Conservation (phyloP, 1,139 yeast genomes). For the Ogataea hybrid region DNA sequence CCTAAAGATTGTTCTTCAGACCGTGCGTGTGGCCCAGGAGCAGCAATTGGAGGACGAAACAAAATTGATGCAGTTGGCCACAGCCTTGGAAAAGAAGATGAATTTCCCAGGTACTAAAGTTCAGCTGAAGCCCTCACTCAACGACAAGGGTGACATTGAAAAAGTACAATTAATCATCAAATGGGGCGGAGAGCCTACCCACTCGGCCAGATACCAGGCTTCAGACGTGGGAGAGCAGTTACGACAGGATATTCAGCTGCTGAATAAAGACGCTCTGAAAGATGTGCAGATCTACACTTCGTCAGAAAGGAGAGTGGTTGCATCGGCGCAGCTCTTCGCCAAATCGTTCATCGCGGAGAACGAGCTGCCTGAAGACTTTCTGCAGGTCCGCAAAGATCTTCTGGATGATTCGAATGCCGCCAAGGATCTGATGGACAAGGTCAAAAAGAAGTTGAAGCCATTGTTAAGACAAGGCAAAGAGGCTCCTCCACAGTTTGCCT, state of each 20-base stretch:
- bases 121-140: conserved; percentile 86
- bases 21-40: conserved; percentile 79
- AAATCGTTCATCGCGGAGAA: conserved; percentile 75
- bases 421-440: conserved; percentile 95
- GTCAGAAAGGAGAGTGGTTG: conserved; percentile 90
- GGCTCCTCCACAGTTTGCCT: conserved; percentile 98
- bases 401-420: conserved; percentile 98
- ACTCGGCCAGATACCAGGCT: conserved; percentile 93
- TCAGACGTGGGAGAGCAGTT: conserved; percentile 93
- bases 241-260: conserved; percentile 84
- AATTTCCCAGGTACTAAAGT: conserved; percentile 94
- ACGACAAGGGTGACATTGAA: conserved; percentile 68
- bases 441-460: conserved; percentile 94
- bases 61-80: conserved; percentile 72
- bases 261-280: conserved; percentile 80
- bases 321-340: conserved; percentile 89
- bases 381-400: conserved; percentile 83
- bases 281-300: conserved; percentile 88
- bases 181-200: conserved; percentile 99
- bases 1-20: conserved; percentile 78
- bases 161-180: conserved; percentile 93
- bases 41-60: conserved; percentile 75
- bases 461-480: conserved; percentile 92
- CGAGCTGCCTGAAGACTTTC: conserved; percentile 72
- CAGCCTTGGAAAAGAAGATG: conserved; percentile 86